Percentiles rank a stretch among this genome's conserved stretches.
These are phyloP conservation scores for Colletotrichum sojae DNA, from an alignment of 2,329 filamentous ascomycete genomes.

Conservation along the genomic window DNA sequence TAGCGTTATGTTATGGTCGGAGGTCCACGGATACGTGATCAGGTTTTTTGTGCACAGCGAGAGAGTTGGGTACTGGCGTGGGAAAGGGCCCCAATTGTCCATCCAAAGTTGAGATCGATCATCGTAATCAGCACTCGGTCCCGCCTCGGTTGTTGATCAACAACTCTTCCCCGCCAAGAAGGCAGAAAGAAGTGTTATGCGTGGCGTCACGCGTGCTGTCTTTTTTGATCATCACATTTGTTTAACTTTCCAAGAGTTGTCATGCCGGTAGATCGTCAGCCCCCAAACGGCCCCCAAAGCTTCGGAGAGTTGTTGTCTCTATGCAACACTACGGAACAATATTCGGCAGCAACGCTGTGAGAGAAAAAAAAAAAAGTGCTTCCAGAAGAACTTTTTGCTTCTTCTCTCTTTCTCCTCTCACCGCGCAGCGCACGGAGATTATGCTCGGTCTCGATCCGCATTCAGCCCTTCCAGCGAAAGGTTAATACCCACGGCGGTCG, in stretches of 20 bases:
- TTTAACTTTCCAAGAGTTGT: neutral
- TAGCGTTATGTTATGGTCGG: no score
- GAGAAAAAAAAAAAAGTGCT: neutral
- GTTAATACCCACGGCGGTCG: slow-evolving; percentile 16
- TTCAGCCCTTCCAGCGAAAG: slow-evolving; percentile 13
- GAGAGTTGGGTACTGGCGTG: neutral
- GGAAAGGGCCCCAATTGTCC: slow-evolving; percentile 2
- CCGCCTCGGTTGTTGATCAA: slow-evolving; percentile 26
- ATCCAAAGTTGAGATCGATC: slow-evolving; percentile 13
- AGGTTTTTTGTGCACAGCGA: neutral
- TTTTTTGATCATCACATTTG: neutral
- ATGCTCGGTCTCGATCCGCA: slow-evolving; percentile 29
- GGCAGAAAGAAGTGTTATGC: neutral
- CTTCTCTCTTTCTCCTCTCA: neutral
- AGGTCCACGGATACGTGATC: neutral
- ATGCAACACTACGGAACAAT: no score
- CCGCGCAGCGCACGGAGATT: slow-evolving; percentile 13
- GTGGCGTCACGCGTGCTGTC: neutral
- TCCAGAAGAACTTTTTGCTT: slow-evolving; percentile 12
- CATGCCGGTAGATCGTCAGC: neutral
- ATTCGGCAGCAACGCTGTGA: neutral
- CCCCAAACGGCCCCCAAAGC: neutral
- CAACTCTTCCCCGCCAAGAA: slow-evolving; percentile 1
- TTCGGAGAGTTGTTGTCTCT: neutral
- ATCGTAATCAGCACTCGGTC: slow-evolving; percentile 28